A percentile compares a stretch with the other conserved stretches of the same genome.
phyloP scores from a whole-genome alignment of 805 yeast species.

The Teunomyces atbi region DNA sequence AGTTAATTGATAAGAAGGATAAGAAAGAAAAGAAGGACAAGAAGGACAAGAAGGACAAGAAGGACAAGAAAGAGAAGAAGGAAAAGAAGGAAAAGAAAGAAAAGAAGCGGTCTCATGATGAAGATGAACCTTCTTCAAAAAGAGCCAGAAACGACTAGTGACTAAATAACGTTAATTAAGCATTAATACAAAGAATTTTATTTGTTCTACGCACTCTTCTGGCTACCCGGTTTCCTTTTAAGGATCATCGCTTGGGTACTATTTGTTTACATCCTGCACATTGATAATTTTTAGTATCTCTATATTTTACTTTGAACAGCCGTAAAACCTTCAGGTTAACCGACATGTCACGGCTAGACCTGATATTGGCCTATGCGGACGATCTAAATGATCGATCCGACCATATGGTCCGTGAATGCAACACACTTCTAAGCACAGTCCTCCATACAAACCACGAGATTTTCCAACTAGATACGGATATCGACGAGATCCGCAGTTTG shows the following conservation, averaged over 20 bases:
- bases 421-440: conserved; percentile 16
- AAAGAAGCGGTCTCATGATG: conserved; percentile 7
- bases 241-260: not conserved
- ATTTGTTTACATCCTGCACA: conserved; percentile 4
- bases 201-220: not conserved
- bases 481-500: conserved; percentile 26
- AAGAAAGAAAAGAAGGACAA: conserved; percentile 25
- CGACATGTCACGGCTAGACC: conserved; percentile 23
- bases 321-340: not conserved
- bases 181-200: not conserved
- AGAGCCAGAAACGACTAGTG: conserved; percentile 2
- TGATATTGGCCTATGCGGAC: conserved; percentile 30
- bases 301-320: not conserved
- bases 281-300: not conserved
- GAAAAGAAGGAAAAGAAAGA: conserved; percentile 1
- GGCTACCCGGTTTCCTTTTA: not conserved
- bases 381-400: conserved; percentile 28
- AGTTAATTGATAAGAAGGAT: conserved; percentile 27
- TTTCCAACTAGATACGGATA: conserved; percentile 22
- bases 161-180: not conserved
- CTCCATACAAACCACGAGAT: conserved; percentile 1
- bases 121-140: conserved; percentile 4
- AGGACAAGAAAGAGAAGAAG: conserved; percentile 24
- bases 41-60: conserved; percentile 24
- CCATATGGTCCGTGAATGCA: conserved; percentile 21